These are phyloP conservation scores for Vanderwaltozyma tropicalis DNA, from an alignment of 805 yeast species.

Conservation along the genomic window DNA sequence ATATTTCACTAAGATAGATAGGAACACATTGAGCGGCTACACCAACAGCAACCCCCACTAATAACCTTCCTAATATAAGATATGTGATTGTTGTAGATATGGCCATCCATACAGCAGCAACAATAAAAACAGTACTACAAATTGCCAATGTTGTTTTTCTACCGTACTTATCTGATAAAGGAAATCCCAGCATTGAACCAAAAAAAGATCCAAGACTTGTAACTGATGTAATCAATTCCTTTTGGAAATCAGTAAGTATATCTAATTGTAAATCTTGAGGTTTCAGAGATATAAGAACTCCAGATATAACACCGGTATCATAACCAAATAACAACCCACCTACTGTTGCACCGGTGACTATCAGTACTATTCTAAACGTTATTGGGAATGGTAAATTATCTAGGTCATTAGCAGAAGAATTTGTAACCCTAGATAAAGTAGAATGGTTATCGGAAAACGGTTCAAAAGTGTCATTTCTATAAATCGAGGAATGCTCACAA, in stretches of 20 bases:
- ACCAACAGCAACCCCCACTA: conserved; percentile 68
- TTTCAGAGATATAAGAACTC: conserved; percentile 39
- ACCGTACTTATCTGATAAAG: conserved; percentile 42
- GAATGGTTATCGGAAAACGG: conserved; percentile 1
- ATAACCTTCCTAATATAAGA: conserved; percentile 44
- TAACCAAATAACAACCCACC: conserved; percentile 57
- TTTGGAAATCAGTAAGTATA: conserved; percentile 28
- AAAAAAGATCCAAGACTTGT: conserved; percentile 46
- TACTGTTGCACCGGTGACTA: conserved; percentile 33
- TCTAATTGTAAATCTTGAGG: conserved; percentile 31
- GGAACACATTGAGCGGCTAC: conserved; percentile 61
- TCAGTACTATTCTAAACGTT: conserved; percentile 11
- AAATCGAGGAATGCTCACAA: too few relatives aligned
- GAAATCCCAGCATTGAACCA: conserved; percentile 43
- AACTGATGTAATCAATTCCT: conserved; percentile 35
- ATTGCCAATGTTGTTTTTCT: conserved; percentile 30
- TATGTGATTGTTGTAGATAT: conserved; percentile 31
- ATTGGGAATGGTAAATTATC: conserved; percentile 22
- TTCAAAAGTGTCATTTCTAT: too few relatives aligned
- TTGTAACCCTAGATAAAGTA: neutral
- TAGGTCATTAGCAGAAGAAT: conserved; percentile 20
- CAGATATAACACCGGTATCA: conserved; percentile 56
- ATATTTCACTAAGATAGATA: conserved; percentile 43
- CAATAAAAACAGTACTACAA: conserved; percentile 37
- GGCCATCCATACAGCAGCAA: conserved; percentile 42